A percentile compares a stretch with the other conserved stretches of the same genome.
phyloP scores from a whole-genome alignment of 2,329 filamentous ascomycete genomes.

The Iodosphaeria phyllophila region DNA sequence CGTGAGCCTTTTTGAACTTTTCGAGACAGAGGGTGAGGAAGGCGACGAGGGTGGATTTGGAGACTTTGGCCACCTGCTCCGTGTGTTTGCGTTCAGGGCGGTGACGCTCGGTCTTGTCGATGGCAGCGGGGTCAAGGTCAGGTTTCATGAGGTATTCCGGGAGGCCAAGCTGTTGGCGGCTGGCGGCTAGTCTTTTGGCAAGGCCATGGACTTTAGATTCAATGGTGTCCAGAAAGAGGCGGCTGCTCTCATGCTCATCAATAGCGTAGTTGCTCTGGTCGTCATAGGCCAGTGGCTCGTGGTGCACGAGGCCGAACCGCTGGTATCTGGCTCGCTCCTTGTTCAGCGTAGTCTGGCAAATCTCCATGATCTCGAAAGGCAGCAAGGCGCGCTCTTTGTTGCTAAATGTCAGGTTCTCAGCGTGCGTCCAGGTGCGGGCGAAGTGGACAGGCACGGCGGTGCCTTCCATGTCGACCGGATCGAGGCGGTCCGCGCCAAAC shows the following conservation, averaged over 20 bases:
- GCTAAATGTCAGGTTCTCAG: conserved; percentile 57
- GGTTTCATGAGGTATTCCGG: conserved; percentile 15
- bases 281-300: conserved; percentile 45
- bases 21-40: conserved; percentile 72
- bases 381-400: conserved; percentile 57
- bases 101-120: conserved; percentile 11
- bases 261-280: conserved; percentile 50
- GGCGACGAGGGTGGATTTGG: conserved; percentile 47
- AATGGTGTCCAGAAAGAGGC: conserved; percentile 66
- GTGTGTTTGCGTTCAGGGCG: conserved; percentile 10
- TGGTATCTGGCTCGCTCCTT: conserved; percentile 46
- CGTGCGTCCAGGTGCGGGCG: conserved; percentile 73
- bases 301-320: conserved; percentile 40
- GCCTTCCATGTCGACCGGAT: conserved; percentile 96
- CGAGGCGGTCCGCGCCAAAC: conserved; percentile 87
- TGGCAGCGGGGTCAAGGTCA: conserved; percentile 7
- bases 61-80: conserved; percentile 71
- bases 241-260: conserved; percentile 65
- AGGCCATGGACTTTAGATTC: conserved; percentile 48
- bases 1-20: conserved; percentile 81
- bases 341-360: conserved; percentile 50
- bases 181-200: conserved; percentile 39
- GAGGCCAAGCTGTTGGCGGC: conserved; percentile 31
- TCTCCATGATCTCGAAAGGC: conserved; percentile 51
- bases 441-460: conserved; percentile 85